Conservation (phyloP, 148 eudicot species). For the Gaultheria prostrata region DNA sequence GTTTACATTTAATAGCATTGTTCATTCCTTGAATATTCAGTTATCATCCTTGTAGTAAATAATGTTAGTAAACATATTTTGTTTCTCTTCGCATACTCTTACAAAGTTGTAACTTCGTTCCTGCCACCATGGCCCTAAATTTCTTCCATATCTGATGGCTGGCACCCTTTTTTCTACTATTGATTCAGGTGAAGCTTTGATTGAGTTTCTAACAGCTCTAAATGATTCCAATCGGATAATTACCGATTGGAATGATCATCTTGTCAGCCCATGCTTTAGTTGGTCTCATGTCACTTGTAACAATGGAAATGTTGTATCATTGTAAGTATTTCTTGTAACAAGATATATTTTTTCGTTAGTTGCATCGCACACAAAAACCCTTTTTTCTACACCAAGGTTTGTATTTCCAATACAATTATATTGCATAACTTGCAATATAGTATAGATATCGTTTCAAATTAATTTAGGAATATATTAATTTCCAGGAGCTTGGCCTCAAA, state of each 20-base stretch:
- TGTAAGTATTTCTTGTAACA: conserved; percentile 45
- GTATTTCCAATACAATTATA: not conserved
- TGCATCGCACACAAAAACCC: not conserved
- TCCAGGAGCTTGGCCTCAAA: conserved; percentile 73
- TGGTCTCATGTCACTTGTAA: conserved; percentile 87
- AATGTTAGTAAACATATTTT: not conserved
- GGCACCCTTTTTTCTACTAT: conserved; percentile 8
- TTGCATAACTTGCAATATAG: not conserved
- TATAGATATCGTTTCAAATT: not conserved
- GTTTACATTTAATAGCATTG: not conserved
- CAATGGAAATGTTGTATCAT: conserved; percentile 61
- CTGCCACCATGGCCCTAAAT: not conserved
- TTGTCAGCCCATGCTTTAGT: conserved; percentile 83
- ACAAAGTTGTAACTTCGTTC: not conserved
- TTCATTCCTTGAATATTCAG: not conserved
- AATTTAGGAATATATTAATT: not conserved
- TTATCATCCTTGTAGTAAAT: not conserved
- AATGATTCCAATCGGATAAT: conserved; percentile 57
- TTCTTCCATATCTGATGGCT: conserved; percentile 11
- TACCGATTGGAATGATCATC: conserved; percentile 54
- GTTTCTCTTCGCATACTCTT: not conserved
- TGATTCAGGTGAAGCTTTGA: conserved; percentile 71
- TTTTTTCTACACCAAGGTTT: not conserved
- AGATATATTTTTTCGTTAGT: not conserved
- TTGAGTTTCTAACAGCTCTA: conserved; percentile 48